A percentile compares a stretch with the other conserved stretches of the same genome.
phyloP scores from a whole-genome alignment of 768 basidiomycete species.

The Russula lepida region DNA sequence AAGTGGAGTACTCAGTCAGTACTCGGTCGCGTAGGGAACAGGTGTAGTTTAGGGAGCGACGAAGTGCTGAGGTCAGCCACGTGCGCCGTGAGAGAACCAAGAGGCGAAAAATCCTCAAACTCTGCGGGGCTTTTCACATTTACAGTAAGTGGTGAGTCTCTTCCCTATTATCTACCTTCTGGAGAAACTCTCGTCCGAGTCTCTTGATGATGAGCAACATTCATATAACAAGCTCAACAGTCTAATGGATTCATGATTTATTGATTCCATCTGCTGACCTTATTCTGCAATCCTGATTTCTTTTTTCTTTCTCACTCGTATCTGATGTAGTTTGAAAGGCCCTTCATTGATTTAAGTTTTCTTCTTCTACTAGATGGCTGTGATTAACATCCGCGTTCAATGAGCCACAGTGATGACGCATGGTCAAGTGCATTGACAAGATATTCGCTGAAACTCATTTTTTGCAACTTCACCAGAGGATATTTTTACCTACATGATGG shows the following conservation, averaged over 20 bases:
- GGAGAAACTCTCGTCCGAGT: background rate
- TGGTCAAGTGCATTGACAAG: too few relatives aligned
- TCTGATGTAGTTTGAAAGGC: background rate
- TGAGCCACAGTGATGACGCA: too few relatives aligned
- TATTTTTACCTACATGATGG: background rate
- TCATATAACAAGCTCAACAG: slow-evolving; percentile 44
- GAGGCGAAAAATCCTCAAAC: too few relatives aligned
- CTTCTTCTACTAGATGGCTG: too few relatives aligned
- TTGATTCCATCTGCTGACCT: slow-evolving; percentile 36
- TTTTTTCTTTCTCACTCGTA: background rate
- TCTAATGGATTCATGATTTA: slow-evolving; percentile 35
- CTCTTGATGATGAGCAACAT: slow-evolving; percentile 31
- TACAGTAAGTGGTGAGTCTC: background rate
- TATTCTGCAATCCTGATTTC: slow-evolving; percentile 38
- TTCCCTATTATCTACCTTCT: background rate
- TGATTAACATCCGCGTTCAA: too few relatives aligned
- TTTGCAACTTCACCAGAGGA: background rate
- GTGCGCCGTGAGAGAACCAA: too few relatives aligned
- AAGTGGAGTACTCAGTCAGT: too few relatives aligned
- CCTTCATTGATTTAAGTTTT: background rate
- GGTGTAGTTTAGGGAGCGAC: too few relatives aligned
- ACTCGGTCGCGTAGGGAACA: too few relatives aligned
- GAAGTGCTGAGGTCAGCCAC: too few relatives aligned
- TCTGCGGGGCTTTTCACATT: too few relatives aligned
- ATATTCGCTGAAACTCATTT: background rate